Base-by-base conservation (phyloP, 225 moss, liverwort and hornwort genomes). In the Ulota crispa region DNA sequence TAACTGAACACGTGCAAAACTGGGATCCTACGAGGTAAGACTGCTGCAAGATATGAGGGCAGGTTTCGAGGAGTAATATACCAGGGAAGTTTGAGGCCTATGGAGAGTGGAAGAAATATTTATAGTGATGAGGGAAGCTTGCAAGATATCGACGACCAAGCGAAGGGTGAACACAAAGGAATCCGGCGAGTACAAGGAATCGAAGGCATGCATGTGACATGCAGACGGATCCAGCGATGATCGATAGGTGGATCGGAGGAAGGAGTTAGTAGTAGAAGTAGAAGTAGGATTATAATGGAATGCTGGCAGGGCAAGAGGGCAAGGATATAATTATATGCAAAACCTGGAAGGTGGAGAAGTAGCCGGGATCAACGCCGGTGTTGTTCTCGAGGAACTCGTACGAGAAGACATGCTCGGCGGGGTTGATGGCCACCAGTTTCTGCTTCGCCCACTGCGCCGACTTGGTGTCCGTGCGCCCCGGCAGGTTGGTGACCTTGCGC, bases 361-460 rank as follows among this genome's bases (percentile, higher is more conserved):
- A 91, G 4, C 90, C 90, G 54, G 90, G 88, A 42, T 91, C 88
- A 13, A 91, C 80, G 3, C 88, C 88, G 26, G 90, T 91, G 57
- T 91, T 91, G 19, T 88, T 91, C 81, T 91, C 90, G 30, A 91
- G 82, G 53, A 91, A 91, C 63, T 88, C 90, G 74, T 88, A 88
- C 2, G 90, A 91, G 86, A 91, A 88, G 60, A 81, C 78, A 50
- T 91, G 90, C 34, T 91, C 70, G 3, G 55, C 74, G 12, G 88
- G 86, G 75, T 91, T 59, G 83, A 91, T 88, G 45, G 77, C 88
- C 75, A 88, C 88, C 71, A 91, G 76, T 68, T 88, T 88, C 84
- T 91, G 84, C 80, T 86, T 91, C 0, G 90, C 90, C 90, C 90
- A 91, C 74, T 91, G 90, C 2, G 82, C 74, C 2, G 75, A 65